A percentile compares a stretch with the other conserved stretches of the same genome.
Evolutionary conservation across 2,329 filamentous ascomycete species (phyloP).

Genomic region (Exserohilum rostratum): DNA sequence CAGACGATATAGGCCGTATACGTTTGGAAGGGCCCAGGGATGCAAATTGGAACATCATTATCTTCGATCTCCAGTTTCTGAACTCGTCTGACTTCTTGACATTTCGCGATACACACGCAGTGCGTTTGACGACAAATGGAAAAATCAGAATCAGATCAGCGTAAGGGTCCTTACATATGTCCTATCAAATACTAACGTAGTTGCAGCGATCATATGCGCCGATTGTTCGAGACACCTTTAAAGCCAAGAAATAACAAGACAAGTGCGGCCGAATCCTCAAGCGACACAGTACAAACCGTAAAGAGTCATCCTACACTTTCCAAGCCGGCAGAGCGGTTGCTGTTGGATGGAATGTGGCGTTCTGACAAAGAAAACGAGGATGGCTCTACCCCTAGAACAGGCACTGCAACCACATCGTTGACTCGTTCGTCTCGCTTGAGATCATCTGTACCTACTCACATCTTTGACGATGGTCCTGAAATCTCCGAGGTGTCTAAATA

Average conservation of each 20-base stretch:
- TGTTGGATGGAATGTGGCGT: neutral
- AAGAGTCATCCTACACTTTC: neutral
- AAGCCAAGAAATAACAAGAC: slow-evolving; percentile 16
- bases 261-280: slow-evolving; percentile 5
- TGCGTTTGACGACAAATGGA: neutral
- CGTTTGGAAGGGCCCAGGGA: slow-evolving; percentile 24
- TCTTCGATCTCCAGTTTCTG: slow-evolving; percentile 33
- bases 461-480: neutral
- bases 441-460: slow-evolving; percentile 6
- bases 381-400: neutral
- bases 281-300: neutral
- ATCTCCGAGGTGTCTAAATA: slow-evolving; percentile 19
- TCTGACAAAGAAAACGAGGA: neutral
- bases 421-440: slow-evolving; percentile 18
- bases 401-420: neutral
- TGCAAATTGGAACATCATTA: slow-evolving; percentile 10
- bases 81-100: slow-evolving; percentile 8
- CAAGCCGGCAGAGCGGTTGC: neutral
- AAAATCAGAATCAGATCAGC: neutral
- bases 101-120: slow-evolving; percentile 15
- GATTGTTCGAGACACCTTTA: slow-evolving; percentile 20
- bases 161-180: neutral
- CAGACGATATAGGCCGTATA: slow-evolving; percentile 27
- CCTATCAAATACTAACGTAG: slow-evolving; percentile 2
- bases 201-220: slow-evolving; percentile 18